Evolutionary conservation across 306 rosid species (phyloP).

Genomic region (Calophaca sinica): DNA sequence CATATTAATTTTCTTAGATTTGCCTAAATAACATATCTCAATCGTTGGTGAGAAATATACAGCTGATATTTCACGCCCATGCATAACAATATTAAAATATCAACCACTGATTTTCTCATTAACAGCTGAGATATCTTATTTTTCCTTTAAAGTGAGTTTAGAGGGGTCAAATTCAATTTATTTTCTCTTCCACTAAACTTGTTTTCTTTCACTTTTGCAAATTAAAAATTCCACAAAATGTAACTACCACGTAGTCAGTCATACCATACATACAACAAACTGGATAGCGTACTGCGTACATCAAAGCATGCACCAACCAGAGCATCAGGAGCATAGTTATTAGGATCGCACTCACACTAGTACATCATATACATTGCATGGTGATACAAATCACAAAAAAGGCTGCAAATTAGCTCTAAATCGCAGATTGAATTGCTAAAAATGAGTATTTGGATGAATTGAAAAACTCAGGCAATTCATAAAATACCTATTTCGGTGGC

Average conservation of each 20-base stretch:
- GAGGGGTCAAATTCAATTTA: neutral
- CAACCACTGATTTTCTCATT: neutral
- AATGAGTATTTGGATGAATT: too few relatives aligned
- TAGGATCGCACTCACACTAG: neutral
- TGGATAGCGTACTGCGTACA: neutral
- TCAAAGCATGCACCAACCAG: neutral
- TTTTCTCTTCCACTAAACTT: neutral
- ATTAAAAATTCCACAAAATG: neutral
- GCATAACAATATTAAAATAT: neutral
- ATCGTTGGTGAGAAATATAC: neutral
- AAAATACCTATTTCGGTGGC: too few relatives aligned
- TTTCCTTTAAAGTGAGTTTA: neutral
- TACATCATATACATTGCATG: too few relatives aligned
- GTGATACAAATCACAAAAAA: too few relatives aligned
- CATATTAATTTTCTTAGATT: neutral
- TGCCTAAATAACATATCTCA: neutral
- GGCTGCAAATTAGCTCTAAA: too few relatives aligned
- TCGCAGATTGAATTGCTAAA: too few relatives aligned
- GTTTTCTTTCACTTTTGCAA: conserved; percentile 7
- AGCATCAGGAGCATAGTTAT: neutral
- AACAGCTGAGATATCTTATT: neutral
- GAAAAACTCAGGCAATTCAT: too few relatives aligned
- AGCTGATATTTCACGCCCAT: neutral
- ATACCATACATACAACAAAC: conserved; percentile 15
- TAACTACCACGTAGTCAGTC: neutral